Evolutionary conservation across 768 basidiomycete genomes (phyloP), one percentile per base, ranked within the genome.

Genomic region (Asterophora parasitica): DNA sequence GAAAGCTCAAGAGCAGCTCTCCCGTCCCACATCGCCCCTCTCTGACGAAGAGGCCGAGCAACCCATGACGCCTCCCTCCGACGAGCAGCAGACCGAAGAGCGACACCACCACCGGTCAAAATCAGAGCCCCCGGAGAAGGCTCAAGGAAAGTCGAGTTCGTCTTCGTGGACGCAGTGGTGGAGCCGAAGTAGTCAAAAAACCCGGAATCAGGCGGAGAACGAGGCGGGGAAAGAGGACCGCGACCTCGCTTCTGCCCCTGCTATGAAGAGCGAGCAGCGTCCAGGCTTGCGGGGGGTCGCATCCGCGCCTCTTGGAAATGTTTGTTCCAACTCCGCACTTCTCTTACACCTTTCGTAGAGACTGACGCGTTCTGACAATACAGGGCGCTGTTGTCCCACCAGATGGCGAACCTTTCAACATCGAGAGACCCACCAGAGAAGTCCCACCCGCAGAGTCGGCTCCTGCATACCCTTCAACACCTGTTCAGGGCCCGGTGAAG

Each of bases 151-250:
- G 56, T 75, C 78, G 4, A 75, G 77, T 0, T 79, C 81, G 11
- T 76, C 78, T 0, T 83, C 82, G n/a, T 92, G 88, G 90, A 79
- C 78, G 31, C 77, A 81, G 32, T 92, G 90, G 91, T 93, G 88
- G 89, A 82, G 77, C 51, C 72, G 86, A 15, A 83, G 79, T 63
- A 65, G 72, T 46, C 68, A 65, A 44, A 71, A 65, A n/a, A n/a
- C n/a, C 4, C 60, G 23, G 23, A 23, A 23, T 3, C 23, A 58
- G 8, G 12, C 30, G 9, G 30, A 10, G 17, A 53, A 43, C 28
- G 49, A 42, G 11, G 49, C 60, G 23, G 44, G 30, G 58, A 52
- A 43, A 53, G 58, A 55, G 48, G 41, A 30, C 4, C 32, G 39
- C 5, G 32, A 30, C 4, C 32, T 19, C n/a, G 30, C 30, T 4